Evolutionary conservation across 352 stramenopile genomes (phyloP).

Genomic region (Thalassiosira hispida): DNA sequence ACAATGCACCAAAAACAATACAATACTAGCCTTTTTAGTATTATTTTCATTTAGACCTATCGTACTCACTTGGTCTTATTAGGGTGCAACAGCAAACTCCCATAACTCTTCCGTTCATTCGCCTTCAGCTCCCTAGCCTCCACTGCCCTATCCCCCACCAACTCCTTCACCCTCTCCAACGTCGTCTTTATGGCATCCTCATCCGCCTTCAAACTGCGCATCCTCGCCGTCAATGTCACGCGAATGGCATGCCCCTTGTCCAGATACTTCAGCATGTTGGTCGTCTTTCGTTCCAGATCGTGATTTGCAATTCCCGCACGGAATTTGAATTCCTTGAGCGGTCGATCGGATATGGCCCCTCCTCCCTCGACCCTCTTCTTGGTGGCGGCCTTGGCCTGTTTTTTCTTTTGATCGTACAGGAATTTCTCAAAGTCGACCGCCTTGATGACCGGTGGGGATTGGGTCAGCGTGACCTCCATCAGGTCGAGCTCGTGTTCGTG

Average conservation of each 20-base stretch:
- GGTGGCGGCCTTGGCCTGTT: conserved; percentile 13
- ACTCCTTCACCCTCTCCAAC: conserved; percentile 61
- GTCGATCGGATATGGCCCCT: conserved; percentile 39
- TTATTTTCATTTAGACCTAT: too few relatives aligned
- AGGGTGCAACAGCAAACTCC: conserved; percentile 55
- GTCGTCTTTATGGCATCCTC: conserved; percentile 57
- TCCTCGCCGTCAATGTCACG: conserved; percentile 65
- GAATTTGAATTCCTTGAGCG: conserved; percentile 71
- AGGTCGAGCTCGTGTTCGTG: conserved; percentile 61
- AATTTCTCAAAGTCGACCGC: conserved; percentile 61
- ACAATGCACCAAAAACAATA: too few relatives aligned
- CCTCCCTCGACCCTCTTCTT: conserved; percentile 45
- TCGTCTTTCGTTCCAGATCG: conserved; percentile 72
- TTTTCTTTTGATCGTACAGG: conserved; percentile 54
- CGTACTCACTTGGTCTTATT: conserved; percentile 28
- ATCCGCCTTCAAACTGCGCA: conserved; percentile 53
- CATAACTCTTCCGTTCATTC: conserved; percentile 52
- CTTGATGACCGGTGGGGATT: conserved; percentile 71
- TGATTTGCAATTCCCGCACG: conserved; percentile 71
- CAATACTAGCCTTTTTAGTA: too few relatives aligned
- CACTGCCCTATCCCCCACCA: conserved; percentile 61
- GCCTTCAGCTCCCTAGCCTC: conserved; percentile 53
- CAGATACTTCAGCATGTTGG: conserved; percentile 64
- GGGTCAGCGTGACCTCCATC: conserved; percentile 57
- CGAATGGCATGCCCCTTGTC: conserved; percentile 65